phyloP scores from a whole-genome alignment of 495 filamentous ascomycete species.

The Penicillium lividum region DNA sequence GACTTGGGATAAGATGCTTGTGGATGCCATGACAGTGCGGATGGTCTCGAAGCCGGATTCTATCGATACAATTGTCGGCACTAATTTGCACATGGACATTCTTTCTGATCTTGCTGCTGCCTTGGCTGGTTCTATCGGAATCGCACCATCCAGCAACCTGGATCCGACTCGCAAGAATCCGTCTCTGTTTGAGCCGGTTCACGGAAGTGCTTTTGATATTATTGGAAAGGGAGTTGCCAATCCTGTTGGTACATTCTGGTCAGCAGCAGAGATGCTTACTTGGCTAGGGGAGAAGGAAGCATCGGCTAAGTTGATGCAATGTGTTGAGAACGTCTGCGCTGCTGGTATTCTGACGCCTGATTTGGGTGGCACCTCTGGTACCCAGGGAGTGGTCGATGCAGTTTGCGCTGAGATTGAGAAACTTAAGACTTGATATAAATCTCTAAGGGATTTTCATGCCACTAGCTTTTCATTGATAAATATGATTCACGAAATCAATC shows the following conservation, averaged over 20 bases:
- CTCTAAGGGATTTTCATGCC: too few relatives aligned
- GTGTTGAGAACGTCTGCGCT: conserved; percentile 57
- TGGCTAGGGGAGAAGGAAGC: conserved; percentile 59
- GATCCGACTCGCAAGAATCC: conserved; percentile 58
- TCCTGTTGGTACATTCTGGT: conserved; percentile 66
- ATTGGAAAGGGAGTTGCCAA: conserved; percentile 66
- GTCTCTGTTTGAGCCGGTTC: conserved; percentile 62
- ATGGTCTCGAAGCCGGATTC: conserved; percentile 50
- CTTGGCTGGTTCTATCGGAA: conserved; percentile 49
- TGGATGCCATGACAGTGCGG: conserved; percentile 54
- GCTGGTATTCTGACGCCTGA: conserved; percentile 54
- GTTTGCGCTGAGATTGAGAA: conserved; percentile 54
- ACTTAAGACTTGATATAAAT: neutral
- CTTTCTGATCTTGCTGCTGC: conserved; percentile 53
- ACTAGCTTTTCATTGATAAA: too few relatives aligned
- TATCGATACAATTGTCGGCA: conserved; percentile 54
- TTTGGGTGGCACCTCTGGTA: conserved; percentile 53
- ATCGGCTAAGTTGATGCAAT: conserved; percentile 50
- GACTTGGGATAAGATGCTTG: conserved; percentile 51
- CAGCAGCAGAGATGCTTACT: conserved; percentile 60
- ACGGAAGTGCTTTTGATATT: conserved; percentile 65
- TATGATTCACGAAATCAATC: too few relatives aligned
- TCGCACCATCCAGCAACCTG: conserved; percentile 56
- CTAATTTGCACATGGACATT: conserved; percentile 54
- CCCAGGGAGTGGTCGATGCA: conserved; percentile 56